Percentiles rank a stretch among this genome's conserved stretches.
These are phyloP conservation scores for Corrigiola litoralis DNA, from an alignment of 179 eudicot species.

Conservation along the genomic window DNA sequence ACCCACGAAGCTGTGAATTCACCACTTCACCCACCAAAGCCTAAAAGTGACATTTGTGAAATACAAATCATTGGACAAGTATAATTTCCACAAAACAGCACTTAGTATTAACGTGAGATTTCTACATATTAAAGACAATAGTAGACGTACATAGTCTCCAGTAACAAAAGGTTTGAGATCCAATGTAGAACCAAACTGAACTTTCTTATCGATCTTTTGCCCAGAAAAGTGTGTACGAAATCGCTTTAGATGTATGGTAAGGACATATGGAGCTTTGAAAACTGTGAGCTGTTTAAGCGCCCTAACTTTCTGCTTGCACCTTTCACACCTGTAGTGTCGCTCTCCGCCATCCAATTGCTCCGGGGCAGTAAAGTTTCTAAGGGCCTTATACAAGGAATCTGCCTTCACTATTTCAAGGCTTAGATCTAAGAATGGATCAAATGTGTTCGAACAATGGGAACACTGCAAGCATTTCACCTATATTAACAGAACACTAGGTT, in stretches of 20 bases:
- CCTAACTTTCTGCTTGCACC: constrained; percentile 87
- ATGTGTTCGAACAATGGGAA: constrained; percentile 74
- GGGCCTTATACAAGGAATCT: constrained; percentile 72
- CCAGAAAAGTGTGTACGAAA: constrained; percentile 69
- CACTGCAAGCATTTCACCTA: constrained; percentile 97
- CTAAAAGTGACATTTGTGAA: too few species aligned
- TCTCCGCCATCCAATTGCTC: constrained; percentile 95
- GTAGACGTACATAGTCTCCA: constrained; percentile 67
- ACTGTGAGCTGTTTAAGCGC: constrained; percentile 91
- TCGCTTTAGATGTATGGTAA: constrained; percentile 84
- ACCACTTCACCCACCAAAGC: background rate
- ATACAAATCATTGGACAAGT: background rate
- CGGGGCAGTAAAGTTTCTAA: constrained; percentile 65
- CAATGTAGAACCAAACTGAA: constrained; percentile 64
- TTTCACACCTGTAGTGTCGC: constrained; percentile 77
- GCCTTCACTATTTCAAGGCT: constrained; percentile 90
- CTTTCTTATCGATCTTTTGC: constrained; percentile 78
- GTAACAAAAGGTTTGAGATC: constrained; percentile 83
- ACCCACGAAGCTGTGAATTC: background rate
- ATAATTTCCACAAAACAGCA: background rate
- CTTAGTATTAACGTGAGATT: background rate
- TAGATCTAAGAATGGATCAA: constrained; percentile 89
- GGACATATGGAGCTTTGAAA: constrained; percentile 78
- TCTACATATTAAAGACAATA: constrained; percentile 1
- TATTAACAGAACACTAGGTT: background rate